Percentiles rank a stretch among this genome's conserved stretches.
Conservation (phyloP, 148 eudicot genomes). For the Talinum fruticosum region DNA sequence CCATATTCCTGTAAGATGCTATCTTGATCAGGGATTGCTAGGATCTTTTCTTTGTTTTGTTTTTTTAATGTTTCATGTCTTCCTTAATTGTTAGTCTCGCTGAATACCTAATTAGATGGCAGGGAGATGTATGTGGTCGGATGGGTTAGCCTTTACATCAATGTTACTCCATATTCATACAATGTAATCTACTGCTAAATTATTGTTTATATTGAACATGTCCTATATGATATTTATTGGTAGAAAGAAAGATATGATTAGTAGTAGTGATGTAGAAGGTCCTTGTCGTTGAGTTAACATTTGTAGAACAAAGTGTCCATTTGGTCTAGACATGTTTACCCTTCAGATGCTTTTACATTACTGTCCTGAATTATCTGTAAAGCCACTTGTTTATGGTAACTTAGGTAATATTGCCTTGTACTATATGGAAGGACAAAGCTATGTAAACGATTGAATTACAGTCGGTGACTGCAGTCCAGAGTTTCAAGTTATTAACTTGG, state of each 20-base stretch:
- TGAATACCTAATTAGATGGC: too few species aligned
- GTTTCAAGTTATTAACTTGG: neutral
- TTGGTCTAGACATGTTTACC: constrained; percentile 4
- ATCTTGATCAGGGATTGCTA: too few species aligned
- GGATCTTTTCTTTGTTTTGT: too few species aligned
- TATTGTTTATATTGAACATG: constrained; percentile 4
- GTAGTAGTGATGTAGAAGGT: neutral
- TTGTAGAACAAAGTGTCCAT: neutral
- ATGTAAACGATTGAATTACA: neutral
- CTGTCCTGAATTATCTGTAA: neutral
- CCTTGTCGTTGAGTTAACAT: neutral
- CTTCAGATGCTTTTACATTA: neutral
- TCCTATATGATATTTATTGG: neutral
- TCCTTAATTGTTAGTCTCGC: too few species aligned
- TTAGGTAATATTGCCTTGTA: neutral
- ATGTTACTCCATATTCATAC: neutral
- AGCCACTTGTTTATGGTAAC: neutral
- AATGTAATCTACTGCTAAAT: neutral
- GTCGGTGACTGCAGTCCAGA: neutral
- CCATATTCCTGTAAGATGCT: too few species aligned
- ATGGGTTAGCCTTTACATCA: neutral
- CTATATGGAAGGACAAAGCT: neutral
- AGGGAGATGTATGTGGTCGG: neutral
- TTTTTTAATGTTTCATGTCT: too few species aligned
- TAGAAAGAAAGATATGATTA: neutral